These are phyloP conservation scores for Diaporthe sp. DNA, from an alignment of 2,329 filamentous ascomycete species.

Conservation along the genomic window DNA sequence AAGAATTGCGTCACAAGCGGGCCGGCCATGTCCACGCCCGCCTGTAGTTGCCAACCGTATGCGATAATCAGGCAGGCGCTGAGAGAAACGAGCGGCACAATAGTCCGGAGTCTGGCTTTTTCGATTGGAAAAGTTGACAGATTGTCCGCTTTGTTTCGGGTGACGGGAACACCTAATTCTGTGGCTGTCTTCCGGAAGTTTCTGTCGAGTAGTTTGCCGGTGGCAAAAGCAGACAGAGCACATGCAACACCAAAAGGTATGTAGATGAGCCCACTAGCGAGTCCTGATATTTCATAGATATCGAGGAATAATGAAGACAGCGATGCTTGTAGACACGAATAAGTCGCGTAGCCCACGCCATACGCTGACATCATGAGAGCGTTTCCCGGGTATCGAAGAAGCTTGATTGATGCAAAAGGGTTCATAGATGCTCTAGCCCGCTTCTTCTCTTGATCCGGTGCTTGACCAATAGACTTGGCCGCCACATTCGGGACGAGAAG, in stretches of 20 bases:
- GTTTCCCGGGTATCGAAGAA: slow-evolving; percentile 2
- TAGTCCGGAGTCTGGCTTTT: slow-evolving; percentile 22
- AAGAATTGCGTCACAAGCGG: slow-evolving; percentile 31
- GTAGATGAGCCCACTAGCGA: slow-evolving; percentile 26
- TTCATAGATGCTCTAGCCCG: not conserved
- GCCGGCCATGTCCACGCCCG: slow-evolving; percentile 5
- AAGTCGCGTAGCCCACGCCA: slow-evolving; percentile 24
- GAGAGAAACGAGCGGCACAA: not conserved
- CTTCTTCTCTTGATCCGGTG: not conserved
- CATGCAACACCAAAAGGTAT: slow-evolving; percentile 28
- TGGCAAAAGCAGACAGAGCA: slow-evolving; percentile 26
- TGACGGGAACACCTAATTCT: not conserved
- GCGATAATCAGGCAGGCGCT: slow-evolving; percentile 19
- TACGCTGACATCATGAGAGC: slow-evolving; percentile 2
- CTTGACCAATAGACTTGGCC: not conserved
- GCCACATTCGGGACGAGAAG: not conserved
- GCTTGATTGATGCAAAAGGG: slow-evolving; percentile 15
- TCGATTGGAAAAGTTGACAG: slow-evolving; percentile 15
- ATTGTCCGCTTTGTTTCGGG: not conserved
- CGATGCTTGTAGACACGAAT: slow-evolving; percentile 25
- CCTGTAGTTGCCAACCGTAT: slow-evolving; percentile 27
- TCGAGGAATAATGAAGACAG: slow-evolving; percentile 17
- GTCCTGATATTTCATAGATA: not conserved
- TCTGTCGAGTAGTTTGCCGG: slow-evolving; percentile 21
- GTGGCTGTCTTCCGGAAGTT: slow-evolving; percentile 22